Conservation (phyloP, 1,284 basidiomycete species). For the Mycena sp. region DNA sequence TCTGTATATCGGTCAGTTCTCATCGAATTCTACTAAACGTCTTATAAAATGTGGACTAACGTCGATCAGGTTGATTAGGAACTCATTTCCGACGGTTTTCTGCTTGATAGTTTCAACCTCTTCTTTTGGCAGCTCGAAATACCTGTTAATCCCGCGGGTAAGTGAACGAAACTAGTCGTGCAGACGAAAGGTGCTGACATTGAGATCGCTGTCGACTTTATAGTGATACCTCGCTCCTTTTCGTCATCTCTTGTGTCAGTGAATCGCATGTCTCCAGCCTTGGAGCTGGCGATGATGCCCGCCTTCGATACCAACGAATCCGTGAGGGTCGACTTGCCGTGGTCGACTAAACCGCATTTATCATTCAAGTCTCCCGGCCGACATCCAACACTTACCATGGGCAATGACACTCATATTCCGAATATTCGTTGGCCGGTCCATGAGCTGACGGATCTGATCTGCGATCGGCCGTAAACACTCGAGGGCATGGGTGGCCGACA, state of each 20-base stretch:
- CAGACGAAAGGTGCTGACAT: constrained; percentile 59
- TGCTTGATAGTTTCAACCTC: constrained; percentile 89
- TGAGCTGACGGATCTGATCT: constrained; percentile 92
- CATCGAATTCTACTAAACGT: no score
- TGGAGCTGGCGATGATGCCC: constrained; percentile 96
- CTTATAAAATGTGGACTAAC: constrained; percentile 51
- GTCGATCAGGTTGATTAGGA: constrained; percentile 99
- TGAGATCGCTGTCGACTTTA: constrained; percentile 99
- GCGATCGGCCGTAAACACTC: constrained; percentile 31
- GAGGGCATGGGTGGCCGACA: constrained; percentile 23
- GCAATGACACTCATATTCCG: constrained; percentile 47
- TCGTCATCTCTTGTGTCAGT: constrained; percentile 99
- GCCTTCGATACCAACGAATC: constrained; percentile 99
- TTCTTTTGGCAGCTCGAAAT: constrained; percentile 96
- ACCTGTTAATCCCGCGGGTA: constrained; percentile 43
- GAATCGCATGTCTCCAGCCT: constrained; percentile 96
- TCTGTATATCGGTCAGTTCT: no score
- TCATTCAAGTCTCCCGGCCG: not conserved
- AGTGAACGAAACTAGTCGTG: not conserved
- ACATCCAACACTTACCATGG: constrained; percentile 25
- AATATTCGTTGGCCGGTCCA: constrained; percentile 93
- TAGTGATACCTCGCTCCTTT: constrained; percentile 99
- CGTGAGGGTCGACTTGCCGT: constrained; percentile 99
- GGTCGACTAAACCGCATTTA: constrained; percentile 79
- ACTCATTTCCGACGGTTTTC: constrained; percentile 93